Base-by-base conservation (phyloP, 148 eudicot genomes). In the Camellia japonica region DNA sequence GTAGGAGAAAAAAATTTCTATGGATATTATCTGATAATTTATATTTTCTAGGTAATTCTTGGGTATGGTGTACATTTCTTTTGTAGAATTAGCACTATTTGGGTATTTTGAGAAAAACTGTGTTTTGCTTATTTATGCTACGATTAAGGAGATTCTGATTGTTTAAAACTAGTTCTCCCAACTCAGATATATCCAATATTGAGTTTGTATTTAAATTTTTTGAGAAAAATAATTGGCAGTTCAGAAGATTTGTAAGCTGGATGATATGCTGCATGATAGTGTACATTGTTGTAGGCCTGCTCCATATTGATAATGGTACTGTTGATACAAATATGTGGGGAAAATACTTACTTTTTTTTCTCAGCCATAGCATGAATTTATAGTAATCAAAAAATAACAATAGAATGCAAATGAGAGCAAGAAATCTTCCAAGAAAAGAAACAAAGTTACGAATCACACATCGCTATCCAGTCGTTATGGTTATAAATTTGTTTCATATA, bases 51-150 rank as follows among this genome's bases (percentile, higher is more conserved):
- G 59, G 14, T 51, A 20, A 71, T 71, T 19, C 42, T 51, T 71
- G 20, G 75, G 14, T 16, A 51, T 47, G 16, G 41, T 51, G 41
- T 51, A 7, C 8, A n/a, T 49, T 71, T 71, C 8, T 51, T 20
- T 51, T 15, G 30, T 72, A 72, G 60, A 52, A 11, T 72, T 52
- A 10, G 56, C 1, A 72, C n/a, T 72, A 0, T 15, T 20, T 72
- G 46, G 15, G 3, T 47, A 16, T 20, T 43, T 51, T n/a, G 2
- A 11, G 10, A 71, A n/a, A 51, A 7, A 0, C 20, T 44, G 20
- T 75, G 10, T 59, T 18, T 69, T 71, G 55, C 23, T 55, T 55
- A 79, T 71, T 75, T 75, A 56, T 43, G 38, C 64, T 46, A 7
- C 6, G 7, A 30, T 71, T 47, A 19, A 69, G 20, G 73, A 46